Conservation (phyloP, 208 protist species). For the Leishmania tropica region DNA sequence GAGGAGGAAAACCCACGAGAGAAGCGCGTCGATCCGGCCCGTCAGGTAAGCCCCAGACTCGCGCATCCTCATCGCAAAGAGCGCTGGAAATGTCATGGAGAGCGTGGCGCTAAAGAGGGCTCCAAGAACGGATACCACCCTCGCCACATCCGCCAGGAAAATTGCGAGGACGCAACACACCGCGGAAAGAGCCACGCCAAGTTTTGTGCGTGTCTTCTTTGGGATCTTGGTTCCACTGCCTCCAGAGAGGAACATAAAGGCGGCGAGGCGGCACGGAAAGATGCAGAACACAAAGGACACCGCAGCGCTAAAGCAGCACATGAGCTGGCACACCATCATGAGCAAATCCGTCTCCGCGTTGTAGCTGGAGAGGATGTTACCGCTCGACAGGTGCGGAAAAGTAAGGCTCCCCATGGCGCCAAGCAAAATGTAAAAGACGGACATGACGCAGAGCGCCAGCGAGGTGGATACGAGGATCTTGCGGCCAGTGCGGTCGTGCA, state of each 20-base stretch:
- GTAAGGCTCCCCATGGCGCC: constrained; percentile 70
- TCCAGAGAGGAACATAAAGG: constrained; percentile 73
- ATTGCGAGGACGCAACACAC: constrained; percentile 51
- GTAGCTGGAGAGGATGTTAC: constrained; percentile 75
- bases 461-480: constrained; percentile 66
- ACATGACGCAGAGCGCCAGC: constrained; percentile 58
- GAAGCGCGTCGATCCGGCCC: constrained; percentile 37
- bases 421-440: constrained; percentile 57
- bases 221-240: constrained; percentile 59
- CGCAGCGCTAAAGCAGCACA: constrained; percentile 77
- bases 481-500: constrained; percentile 66
- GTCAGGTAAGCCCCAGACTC: constrained; percentile 63
- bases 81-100: constrained; percentile 78
- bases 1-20: constrained; percentile 49
- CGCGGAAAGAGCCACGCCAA: constrained; percentile 47
- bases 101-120: constrained; percentile 76
- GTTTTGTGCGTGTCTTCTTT: constrained; percentile 47
- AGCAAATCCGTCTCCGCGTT: constrained; percentile 54
- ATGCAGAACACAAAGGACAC: constrained; percentile 79
- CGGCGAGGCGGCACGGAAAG: constrained; percentile 69
- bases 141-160: constrained; percentile 69
- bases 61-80: constrained; percentile 79
- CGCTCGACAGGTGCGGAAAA: constrained; percentile 54
- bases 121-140: constrained; percentile 66
- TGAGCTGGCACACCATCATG: constrained; percentile 67